Percentiles rank a stretch among this genome's conserved stretches.
Evolutionary conservation across 2,329 filamentous ascomycete species (phyloP).

Genomic region (Didymella pomorum): DNA sequence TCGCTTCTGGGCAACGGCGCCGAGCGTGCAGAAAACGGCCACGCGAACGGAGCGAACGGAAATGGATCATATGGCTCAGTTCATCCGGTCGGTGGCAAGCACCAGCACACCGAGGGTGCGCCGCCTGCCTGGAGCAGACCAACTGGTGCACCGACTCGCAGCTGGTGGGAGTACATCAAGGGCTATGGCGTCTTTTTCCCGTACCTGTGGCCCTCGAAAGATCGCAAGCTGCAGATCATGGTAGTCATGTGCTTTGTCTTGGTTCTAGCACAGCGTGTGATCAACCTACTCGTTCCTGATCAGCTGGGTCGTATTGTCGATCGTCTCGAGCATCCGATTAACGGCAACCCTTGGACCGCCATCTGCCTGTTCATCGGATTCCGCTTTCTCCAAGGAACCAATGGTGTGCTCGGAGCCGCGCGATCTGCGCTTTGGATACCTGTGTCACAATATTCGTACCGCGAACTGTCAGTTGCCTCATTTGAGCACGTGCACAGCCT

Average conservation of each 20-base stretch:
- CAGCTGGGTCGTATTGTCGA: conserved; percentile 85
- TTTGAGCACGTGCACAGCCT: conserved; percentile 97
- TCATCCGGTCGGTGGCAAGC: conserved; percentile 52
- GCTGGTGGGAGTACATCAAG: conserved; percentile 94
- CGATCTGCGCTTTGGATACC: conserved; percentile 93
- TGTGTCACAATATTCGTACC: conserved; percentile 95
- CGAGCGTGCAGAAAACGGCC: conserved; percentile 49
- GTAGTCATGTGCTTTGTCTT: conserved; percentile 84
- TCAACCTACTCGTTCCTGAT: conserved; percentile 86
- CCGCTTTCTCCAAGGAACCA: conserved; percentile 85
- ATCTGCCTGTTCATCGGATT: conserved; percentile 80
- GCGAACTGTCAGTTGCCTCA: conserved; percentile 89
- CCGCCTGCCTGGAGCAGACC: conserved; percentile 88
- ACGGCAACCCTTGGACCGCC: conserved; percentile 72
- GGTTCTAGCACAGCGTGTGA: conserved; percentile 78
- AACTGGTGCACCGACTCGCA: conserved; percentile 82
- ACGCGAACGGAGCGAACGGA: conserved; percentile 53
- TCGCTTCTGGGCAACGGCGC: conserved; percentile 65
- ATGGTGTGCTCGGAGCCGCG: conserved; percentile 83
- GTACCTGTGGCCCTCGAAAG: conserved; percentile 93
- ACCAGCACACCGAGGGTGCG: conserved; percentile 63
- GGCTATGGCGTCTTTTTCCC: conserved; percentile 95
- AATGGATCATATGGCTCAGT: conserved; percentile 64
- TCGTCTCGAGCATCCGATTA: conserved; percentile 65
- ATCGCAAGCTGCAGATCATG: conserved; percentile 75